Base-by-base conservation (phyloP, 129 eudicot species). In the Chrysanthemum seticuspe region DNA sequence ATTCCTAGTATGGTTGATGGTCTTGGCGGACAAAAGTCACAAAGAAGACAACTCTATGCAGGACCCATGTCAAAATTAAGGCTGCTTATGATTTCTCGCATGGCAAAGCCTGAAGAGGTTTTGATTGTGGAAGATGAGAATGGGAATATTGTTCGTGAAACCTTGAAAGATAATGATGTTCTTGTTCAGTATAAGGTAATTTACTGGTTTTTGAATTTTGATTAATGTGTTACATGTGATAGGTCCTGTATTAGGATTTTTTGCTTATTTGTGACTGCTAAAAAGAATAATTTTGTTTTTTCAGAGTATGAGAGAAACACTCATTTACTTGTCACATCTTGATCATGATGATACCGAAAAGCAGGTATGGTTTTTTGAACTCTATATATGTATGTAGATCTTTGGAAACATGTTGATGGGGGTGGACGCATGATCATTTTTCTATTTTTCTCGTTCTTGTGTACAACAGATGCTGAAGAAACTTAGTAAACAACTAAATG, bases 71-170 rank as follows among this genome's bases (percentile, higher is more conserved):
- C 99, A 31, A 95, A 88, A 65, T 69, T 95, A 78, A 84, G 99
- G 52, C 27, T 83, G 49, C 83, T 95, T 59, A 95, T 95, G 99
- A 86, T 95, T 29, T 88, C 89, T 36, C 99, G 99, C 72, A 95
- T 95, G 99, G 97, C 97, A 55, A 95, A 95, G 80, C 99, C 97
- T 55, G 99, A 95, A 84, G 99, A 95, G 76, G 99, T 95, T 76
- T 76, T 95, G 23, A 95, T 95, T 79, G 97, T 95, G 49, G 99
- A 95, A 76, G 99, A 95, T 80, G 99, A 95, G 81, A 95, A 95
- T 79, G 99, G 99, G 68, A 95, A 95, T 79, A 95, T 95, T 68
- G 99, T 95, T 72, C 99, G 99, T 74, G 99, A 95, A 78, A 95
- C 99, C 44, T 85, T 95, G 95, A 95, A 95, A 79, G 99, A 95